A percentile compares a stretch with the other conserved stretches of the same genome.
Conservation (phyloP, 495 filamentous ascomycete genomes). For the Trichoderma parareesei region DNA sequence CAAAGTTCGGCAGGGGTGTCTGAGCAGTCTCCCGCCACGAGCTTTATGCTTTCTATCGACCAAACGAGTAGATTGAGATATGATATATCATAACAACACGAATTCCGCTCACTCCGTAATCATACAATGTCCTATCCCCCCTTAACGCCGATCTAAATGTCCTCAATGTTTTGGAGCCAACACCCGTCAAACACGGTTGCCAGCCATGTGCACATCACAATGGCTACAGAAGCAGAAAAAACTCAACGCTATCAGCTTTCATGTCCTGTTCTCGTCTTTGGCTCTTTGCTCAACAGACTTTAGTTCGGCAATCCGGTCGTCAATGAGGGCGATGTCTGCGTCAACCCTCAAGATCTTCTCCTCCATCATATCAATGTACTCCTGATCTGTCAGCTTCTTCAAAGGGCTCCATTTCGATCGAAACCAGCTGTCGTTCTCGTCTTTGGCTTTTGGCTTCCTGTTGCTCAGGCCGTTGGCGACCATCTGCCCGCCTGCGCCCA, state of each 20-base stretch:
- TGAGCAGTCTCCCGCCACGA: too few relatives aligned
- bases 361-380: constrained; percentile 62
- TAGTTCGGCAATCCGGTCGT: constrained; percentile 58
- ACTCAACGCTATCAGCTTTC: background rate
- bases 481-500: constrained; percentile 7
- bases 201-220: background rate
- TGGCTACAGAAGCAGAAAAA: background rate
- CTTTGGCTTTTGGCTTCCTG: background rate
- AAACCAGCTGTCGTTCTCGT: constrained; percentile 21
- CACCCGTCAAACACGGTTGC: too few relatives aligned
- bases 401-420: constrained; percentile 71
- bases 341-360: constrained; percentile 68
- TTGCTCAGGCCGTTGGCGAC: constrained; percentile 6
- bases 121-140: too few relatives aligned
- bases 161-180: too few relatives aligned
- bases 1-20: too few relatives aligned
- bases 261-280: background rate
- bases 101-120: too few relatives aligned
- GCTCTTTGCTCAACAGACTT: background rate
- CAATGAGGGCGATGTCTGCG: constrained; percentile 71
- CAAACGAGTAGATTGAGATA: too few relatives aligned
- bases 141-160: too few relatives aligned
- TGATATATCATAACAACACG: too few relatives aligned
- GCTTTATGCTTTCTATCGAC: too few relatives aligned
- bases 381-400: constrained; percentile 60